phyloP scores from a whole-genome alignment of 768 basidiomycete species.

The Mrakia hoshinonis region DNA sequence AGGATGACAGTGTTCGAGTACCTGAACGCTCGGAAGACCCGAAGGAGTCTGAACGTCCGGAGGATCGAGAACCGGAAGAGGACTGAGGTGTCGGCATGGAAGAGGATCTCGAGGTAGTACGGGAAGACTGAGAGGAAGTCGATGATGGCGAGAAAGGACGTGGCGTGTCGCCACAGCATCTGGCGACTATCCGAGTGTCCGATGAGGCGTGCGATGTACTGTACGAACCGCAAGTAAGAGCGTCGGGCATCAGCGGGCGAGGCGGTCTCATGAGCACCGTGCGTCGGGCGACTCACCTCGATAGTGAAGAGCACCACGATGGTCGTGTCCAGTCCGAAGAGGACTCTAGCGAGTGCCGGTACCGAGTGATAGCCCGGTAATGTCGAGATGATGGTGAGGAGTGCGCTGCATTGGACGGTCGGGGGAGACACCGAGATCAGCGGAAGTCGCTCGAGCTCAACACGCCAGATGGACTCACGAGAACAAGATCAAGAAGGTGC shows the following conservation, averaged over 20 bases:
- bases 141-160: slow-evolving; percentile 63
- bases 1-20: slow-evolving; percentile 73
- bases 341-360: slow-evolving; percentile 54
- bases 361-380: slow-evolving; percentile 41
- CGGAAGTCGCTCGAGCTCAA: not conserved
- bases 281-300: slow-evolving; percentile 47
- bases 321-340: slow-evolving; percentile 82
- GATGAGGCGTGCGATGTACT: no score
- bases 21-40: slow-evolving; percentile 82
- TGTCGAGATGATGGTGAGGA: slow-evolving; percentile 40
- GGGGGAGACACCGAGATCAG: not conserved
- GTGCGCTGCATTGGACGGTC: slow-evolving; percentile 33
- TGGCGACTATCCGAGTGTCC: slow-evolving; percentile 63
- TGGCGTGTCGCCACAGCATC: slow-evolving; percentile 44
- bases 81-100: slow-evolving; percentile 77
- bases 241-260: not conserved
- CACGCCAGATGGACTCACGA: slow-evolving; percentile 2
- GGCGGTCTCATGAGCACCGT: no score
- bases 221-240: no score
- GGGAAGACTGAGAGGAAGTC: slow-evolving; percentile 78
- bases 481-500: slow-evolving; percentile 16
- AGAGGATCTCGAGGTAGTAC: slow-evolving; percentile 75
- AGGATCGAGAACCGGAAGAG: slow-evolving; percentile 86
- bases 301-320: slow-evolving; percentile 77
- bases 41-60: slow-evolving; percentile 75